Evolutionary conservation across 768 basidiomycete species (phyloP), one percentile per base, ranked within the genome.

Genomic region (Wakefieldia striispora): DNA sequence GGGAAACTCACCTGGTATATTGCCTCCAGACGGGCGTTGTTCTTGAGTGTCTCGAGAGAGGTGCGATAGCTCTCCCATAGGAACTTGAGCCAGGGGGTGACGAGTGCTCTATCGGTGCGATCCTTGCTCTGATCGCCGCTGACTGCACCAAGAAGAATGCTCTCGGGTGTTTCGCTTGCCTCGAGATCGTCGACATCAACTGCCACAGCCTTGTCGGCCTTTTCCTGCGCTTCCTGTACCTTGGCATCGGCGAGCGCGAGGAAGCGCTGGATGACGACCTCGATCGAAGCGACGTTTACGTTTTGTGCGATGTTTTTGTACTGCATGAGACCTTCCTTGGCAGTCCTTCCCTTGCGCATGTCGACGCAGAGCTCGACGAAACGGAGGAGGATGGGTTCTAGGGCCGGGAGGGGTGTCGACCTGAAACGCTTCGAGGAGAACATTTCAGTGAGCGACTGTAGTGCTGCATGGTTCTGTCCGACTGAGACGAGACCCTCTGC

Each of bases 21-120:
- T 16, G 75, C 72, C 71, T 99, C 95, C 34, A 98, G 72, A 16
- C 95, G 76, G 16, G 92, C 89, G 63, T 97, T 97, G 66, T 97
- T 95, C 67, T 97, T 95, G 56, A 97, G 77, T 3, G 94, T 94
- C 73, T 98, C 95, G 36, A 99, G 75, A 1, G 89, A 92, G 17
- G 92, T 97, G 49, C 95, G 84, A 66, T 97, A 97, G 59, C 91
- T 91, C 76, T 98, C 95, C 94, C 95, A 98, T n/a, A 94, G 78
- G 70, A 97, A 97, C 65, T 95, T 94, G 64, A 98, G 86, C 86
- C 94, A 97, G 0, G 95, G 95, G 0, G 93, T 97, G 55, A 99
- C 93, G 44, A 98, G 79, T 7, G 93, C 89, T 40, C 95, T 75
- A 71, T 98, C 95, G 26, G 93, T 97, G 59, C 95, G 76, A 70